phyloP scores from a whole-genome alignment of 1,284 basidiomycete genomes.

The Fistulinella cinereoalba region DNA sequence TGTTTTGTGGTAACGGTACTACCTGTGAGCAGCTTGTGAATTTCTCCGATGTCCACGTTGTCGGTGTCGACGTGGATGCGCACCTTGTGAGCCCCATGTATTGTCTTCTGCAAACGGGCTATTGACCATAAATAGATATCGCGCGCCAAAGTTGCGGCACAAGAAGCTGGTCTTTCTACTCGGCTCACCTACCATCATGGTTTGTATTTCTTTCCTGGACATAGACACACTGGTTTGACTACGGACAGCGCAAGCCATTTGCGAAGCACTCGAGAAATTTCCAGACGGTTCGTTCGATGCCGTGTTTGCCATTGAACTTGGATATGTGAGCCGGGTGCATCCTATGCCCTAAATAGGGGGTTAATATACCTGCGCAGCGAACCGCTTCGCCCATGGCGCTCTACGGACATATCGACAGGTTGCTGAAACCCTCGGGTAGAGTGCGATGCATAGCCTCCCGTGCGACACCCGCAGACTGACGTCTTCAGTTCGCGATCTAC shows the following conservation, averaged over 20 bases:
- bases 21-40: conserved; percentile 7
- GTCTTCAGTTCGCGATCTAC: conserved; percentile 11
- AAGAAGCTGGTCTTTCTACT: conserved; percentile 3
- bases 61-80: conserved; percentile 11
- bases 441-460: not conserved
- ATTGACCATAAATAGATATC: conserved; percentile 3
- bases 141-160: conserved; percentile 1
- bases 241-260: conserved; percentile 5
- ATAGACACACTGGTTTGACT: not conserved
- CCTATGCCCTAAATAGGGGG: not conserved
- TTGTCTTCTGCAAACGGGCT: not conserved
- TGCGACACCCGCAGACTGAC: not conserved
- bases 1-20: conserved; percentile 12
- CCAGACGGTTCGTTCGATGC: conserved; percentile 12
- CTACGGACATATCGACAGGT: conserved; percentile 6
- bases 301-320: conserved; percentile 9
- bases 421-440: conserved; percentile 12
- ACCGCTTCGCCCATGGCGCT: conserved; percentile 1
- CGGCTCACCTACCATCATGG: conserved; percentile 7
- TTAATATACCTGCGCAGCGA: conserved; percentile 1
- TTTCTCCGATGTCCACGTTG: conserved; percentile 12
- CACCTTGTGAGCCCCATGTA: conserved; percentile 1
- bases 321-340: conserved; percentile 4
- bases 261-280: conserved; percentile 3
- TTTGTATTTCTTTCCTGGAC: not conserved